Base-by-base conservation (phyloP, 371 early-diverging fungal species). In the Zychaea mexicana region DNA sequence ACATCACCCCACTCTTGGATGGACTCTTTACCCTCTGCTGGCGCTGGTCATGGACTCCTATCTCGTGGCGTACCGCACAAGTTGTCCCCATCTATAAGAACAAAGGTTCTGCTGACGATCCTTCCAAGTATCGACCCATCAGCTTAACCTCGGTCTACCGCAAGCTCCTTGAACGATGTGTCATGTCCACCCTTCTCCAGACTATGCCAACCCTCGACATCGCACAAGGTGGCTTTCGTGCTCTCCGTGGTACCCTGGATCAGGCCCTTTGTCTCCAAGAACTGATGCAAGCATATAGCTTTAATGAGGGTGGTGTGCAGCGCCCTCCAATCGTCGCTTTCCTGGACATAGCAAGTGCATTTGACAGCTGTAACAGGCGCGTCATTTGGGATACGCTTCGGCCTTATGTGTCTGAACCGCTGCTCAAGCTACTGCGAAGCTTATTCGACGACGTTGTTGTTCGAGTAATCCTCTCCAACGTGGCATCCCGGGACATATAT, bases 51-150 rank as follows among this genome's bases (percentile, higher is more conserved):
- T 65, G 42, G 15, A 65, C 61, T 32, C 71, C 75, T 17, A 12
- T 0, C 0, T 3, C 28, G 5, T 75, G 72, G 76, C 62, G 72
- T 3, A 45, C 30, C 19, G 71, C 71, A 8, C 65, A 65, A n/a
- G 68, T 70, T 0, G 61, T 64, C 9, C 68, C 75, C 2, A 66
- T 71, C 10, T 32, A 61, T 53, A 70, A 72, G 52, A 72, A 71
- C 12, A 57, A 69, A 46, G 65, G 65, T 0, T 28, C 32, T 28
- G 3, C 33, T 21, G 6, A 27, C 30, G 32, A 60, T 19, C 65
- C 70, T 1, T 46, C 61, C 52, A 69, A 65, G 39, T 69, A 57
- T 42, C 33, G 70, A 0, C 70, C 70, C 5, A 69, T 65, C 13
- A 61, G 64, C 31, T 27, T 69, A 12, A 69, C 69, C 0, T 61